These are phyloP conservation scores for Cylindrotheca fusiformis DNA, from an alignment of 108 stramenopile genomes.

Conservation along the genomic window DNA sequence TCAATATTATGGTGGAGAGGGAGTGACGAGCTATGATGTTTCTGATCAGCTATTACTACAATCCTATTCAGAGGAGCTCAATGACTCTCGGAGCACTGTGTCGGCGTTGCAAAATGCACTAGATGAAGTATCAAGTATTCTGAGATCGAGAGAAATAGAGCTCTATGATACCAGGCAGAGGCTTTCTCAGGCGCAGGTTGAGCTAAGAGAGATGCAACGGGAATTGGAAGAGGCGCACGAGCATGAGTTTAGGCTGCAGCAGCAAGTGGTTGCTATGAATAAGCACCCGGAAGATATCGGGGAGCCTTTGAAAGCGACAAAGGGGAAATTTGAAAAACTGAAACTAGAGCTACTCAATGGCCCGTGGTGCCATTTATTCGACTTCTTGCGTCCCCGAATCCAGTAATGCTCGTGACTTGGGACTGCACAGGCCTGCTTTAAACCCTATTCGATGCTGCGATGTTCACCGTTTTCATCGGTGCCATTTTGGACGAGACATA, in stretches of 20 bases:
- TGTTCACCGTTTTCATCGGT: slow-evolving; percentile 31
- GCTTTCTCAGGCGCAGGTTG: neutral
- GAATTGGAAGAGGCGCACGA: neutral
- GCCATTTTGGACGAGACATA: neutral
- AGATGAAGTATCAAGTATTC: neutral
- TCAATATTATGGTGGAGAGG: no score
- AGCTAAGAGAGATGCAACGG: slow-evolving; percentile 12
- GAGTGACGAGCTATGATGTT: no score
- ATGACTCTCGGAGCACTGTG: neutral
- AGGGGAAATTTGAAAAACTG: no score
- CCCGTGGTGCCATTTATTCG: no score
- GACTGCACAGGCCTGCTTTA: no score
- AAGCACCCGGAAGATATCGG: no score
- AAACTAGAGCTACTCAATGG: no score
- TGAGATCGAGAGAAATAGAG: neutral
- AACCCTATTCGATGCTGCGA: slow-evolving; percentile 57
- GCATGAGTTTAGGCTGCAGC: slow-evolving; percentile 6
- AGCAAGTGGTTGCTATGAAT: no score
- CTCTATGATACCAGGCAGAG: neutral
- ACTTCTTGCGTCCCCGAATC: no score
- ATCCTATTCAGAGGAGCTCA: slow-evolving; percentile 22
- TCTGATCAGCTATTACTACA: slow-evolving; percentile 20
- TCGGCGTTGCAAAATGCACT: neutral
- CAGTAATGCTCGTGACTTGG: no score
- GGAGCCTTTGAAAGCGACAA: no score